A percentile compares a stretch with the other conserved stretches of the same genome.
These are phyloP conservation scores for Lentithecium fluviatile DNA, from an alignment of 495 filamentous ascomycete genomes.

Conservation along the genomic window DNA sequence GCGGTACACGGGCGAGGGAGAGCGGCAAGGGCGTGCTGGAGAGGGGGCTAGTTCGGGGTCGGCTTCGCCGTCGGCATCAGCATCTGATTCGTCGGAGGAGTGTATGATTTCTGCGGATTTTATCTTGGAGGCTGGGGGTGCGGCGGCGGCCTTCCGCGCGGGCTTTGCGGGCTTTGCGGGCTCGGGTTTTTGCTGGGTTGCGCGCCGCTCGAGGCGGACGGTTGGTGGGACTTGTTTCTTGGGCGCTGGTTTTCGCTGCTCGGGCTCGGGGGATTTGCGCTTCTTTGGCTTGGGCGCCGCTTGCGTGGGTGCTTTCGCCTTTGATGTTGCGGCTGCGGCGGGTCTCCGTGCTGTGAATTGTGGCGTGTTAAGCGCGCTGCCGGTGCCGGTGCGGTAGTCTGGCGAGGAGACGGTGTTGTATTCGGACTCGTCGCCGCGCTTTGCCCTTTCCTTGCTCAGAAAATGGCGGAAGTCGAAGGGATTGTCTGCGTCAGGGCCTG, in stretches of 20 bases:
- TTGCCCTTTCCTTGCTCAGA: slow-evolving; percentile 48
- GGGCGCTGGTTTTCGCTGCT: slow-evolving; percentile 10
- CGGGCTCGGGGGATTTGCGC: slow-evolving; percentile 14
- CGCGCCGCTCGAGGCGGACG: slow-evolving; percentile 36
- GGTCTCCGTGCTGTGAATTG: slow-evolving; percentile 17
- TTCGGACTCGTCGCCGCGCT: slow-evolving; percentile 34
- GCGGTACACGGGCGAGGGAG: slow-evolving; percentile 22
- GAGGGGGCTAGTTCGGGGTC: slow-evolving; percentile 20
- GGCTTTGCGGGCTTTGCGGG: slow-evolving; percentile 10
- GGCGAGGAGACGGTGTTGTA: slow-evolving; percentile 42
- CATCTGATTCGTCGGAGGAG: slow-evolving; percentile 24
- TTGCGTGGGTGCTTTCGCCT: slow-evolving; percentile 8
- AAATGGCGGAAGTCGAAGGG: slow-evolving; percentile 63
- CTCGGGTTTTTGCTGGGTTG: slow-evolving; percentile 3
- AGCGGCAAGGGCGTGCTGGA: slow-evolving; percentile 46
- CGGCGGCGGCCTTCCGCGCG: slow-evolving; percentile 3
- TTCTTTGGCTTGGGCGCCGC: slow-evolving; percentile 11
- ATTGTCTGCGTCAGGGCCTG: slow-evolving; percentile 51
- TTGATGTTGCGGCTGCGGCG: neutral
- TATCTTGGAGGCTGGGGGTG: slow-evolving; percentile 16
- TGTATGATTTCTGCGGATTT: slow-evolving; percentile 33
- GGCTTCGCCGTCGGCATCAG: slow-evolving; percentile 17
- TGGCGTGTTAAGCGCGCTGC: slow-evolving; percentile 34
- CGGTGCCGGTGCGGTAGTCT: slow-evolving; percentile 43
- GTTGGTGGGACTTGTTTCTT: slow-evolving; percentile 24